These are phyloP conservation scores for Quercus gilva DNA, from an alignment of 306 rosid species.

Conservation along the genomic window DNA sequence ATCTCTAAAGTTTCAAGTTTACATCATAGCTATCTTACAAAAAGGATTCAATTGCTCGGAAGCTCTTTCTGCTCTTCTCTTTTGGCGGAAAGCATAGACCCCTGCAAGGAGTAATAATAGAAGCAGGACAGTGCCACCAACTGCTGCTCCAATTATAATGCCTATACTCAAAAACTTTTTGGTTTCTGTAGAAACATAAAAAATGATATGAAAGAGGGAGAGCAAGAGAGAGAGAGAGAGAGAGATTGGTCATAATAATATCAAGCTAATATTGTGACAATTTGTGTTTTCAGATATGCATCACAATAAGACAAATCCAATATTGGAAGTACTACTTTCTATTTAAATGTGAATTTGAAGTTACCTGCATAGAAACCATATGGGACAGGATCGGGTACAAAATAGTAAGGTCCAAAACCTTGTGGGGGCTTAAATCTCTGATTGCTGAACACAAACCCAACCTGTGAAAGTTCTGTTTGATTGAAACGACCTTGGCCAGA, in stretches of 20 bases:
- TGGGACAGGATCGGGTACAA: background rate
- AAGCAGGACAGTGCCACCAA: no score
- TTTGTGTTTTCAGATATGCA: background rate
- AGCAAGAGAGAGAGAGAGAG: no score
- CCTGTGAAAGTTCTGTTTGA: constrained; percentile 27
- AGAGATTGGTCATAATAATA: no score
- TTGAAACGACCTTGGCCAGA: constrained; percentile 38
- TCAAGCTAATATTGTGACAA: no score
- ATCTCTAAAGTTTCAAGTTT: background rate
- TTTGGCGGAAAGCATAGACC: constrained; percentile 50
- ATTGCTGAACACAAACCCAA: constrained; percentile 49
- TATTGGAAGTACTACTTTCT: background rate
- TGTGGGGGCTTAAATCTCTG: constrained; percentile 42
- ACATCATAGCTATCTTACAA: constrained; percentile 12
- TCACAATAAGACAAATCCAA: background rate
- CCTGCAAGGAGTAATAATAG: no score
- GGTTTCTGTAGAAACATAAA: no score
- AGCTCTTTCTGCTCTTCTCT: constrained; percentile 43
- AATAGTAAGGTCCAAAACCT: constrained; percentile 52
- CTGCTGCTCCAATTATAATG: no score
- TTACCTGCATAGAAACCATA: constrained; percentile 38
- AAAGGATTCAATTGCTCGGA: constrained; percentile 39
- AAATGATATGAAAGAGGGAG: no score
- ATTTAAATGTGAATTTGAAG: background rate
- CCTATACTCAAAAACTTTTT: no score